Conservation (phyloP, 257 asterid species). For the Scutellaria barbata region DNA sequence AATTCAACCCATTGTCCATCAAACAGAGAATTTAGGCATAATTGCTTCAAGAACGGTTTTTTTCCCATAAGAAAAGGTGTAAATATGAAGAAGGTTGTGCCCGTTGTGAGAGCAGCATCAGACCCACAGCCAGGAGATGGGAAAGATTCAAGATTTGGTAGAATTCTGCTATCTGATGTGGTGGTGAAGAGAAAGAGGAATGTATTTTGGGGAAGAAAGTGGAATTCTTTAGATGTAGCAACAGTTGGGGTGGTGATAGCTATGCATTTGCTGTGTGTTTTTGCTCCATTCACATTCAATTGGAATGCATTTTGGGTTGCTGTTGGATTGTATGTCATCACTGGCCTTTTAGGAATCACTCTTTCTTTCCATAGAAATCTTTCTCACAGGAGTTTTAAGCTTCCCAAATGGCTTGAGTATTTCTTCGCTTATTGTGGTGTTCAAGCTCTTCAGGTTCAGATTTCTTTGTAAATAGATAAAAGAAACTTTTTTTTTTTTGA, state of each 20-base stretch:
- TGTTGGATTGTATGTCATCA: slow-evolving; percentile 57
- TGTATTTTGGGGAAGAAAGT: slow-evolving; percentile 55
- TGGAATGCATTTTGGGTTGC: slow-evolving; percentile 65
- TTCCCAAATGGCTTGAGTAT: slow-evolving; percentile 87
- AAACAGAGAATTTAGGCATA: slow-evolving; percentile 12
- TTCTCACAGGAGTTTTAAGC: slow-evolving; percentile 76
- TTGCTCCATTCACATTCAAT: slow-evolving; percentile 72
- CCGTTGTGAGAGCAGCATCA: slow-evolving; percentile 50
- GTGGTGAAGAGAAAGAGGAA: slow-evolving; percentile 59
- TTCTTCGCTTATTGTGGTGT: slow-evolving; percentile 83
- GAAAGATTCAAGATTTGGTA: slow-evolving; percentile 49
- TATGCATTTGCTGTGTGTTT: slow-evolving; percentile 64
- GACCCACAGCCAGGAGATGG: slow-evolving; percentile 43
- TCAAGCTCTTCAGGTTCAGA: slow-evolving; percentile 76
- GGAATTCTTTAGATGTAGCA: slow-evolving; percentile 61
- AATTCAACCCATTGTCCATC: slow-evolving; percentile 25
- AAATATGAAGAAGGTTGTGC: slow-evolving; percentile 34
- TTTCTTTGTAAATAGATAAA: too few relatives aligned
- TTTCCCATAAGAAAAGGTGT: slow-evolving; percentile 20
- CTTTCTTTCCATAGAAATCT: slow-evolving; percentile 84
- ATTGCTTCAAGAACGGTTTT: slow-evolving; percentile 29
- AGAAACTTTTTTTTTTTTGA: neutral
- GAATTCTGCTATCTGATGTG: slow-evolving; percentile 69
- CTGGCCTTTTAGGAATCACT: slow-evolving; percentile 82
- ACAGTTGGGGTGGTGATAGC: slow-evolving; percentile 54